Percentiles rank a stretch among this genome's conserved stretches.
phyloP scores from a whole-genome alignment of 805 yeast species.

The Sugiyamaella smithiae region DNA sequence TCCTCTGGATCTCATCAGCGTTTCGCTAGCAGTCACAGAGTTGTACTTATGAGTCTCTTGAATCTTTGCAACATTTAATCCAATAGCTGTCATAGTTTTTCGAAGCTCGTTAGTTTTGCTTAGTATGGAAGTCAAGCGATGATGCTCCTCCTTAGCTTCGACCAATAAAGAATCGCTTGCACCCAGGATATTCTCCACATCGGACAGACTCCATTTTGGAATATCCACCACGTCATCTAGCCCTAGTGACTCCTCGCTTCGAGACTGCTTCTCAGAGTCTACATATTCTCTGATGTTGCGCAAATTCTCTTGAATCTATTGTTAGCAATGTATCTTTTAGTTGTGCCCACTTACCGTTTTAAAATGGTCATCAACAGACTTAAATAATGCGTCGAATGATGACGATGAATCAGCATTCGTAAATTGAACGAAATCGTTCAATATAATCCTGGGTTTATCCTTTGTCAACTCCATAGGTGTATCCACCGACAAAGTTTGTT shows the following conservation, averaged over 20 bases:
- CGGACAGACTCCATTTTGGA: conserved; percentile 18
- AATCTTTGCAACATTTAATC: conserved; percentile 15
- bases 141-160: background rate
- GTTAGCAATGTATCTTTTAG: background rate
- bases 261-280: conserved; percentile 7
- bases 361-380: conserved; percentile 11
- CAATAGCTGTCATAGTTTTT: conserved; percentile 11
- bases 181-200: conserved; percentile 9
- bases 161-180: conserved; percentile 10
- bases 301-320: conserved; percentile 4
- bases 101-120: conserved; percentile 9
- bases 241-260: background rate
- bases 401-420: background rate
- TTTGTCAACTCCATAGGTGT: too few species aligned
- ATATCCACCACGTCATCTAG: conserved; percentile 13
- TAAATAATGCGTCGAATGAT: conserved; percentile 13
- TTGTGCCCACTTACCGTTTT: conserved; percentile 4
- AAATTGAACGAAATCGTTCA: background rate
- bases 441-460: too few species aligned
- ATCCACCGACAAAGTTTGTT: too few species aligned
- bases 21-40: conserved; percentile 14
- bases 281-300: background rate
- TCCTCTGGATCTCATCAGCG: conserved; percentile 15
- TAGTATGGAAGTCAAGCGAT: background rate
- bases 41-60: conserved; percentile 16